Percentiles rank a stretch among this genome's conserved stretches.
phyloP scores from a whole-genome alignment of 1,284 basidiomycete genomes.

The Hypsizygus ulmarius region DNA sequence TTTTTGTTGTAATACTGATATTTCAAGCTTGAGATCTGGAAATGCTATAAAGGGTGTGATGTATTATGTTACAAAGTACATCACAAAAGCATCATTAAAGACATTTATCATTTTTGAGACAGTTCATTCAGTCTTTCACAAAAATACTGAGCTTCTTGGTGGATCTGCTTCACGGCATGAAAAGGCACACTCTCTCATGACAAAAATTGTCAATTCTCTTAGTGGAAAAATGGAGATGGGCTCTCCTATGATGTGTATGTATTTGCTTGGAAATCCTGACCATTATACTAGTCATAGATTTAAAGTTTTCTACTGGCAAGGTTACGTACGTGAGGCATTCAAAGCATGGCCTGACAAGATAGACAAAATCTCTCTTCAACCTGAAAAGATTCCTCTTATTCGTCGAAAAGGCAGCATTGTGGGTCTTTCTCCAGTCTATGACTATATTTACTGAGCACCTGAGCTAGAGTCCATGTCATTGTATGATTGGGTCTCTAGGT shows the following conservation, averaged over 20 bases:
- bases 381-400: slow-evolving; percentile 3
- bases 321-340: slow-evolving; percentile 18
- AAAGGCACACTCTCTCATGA: slow-evolving; percentile 26
- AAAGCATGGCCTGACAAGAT: not conserved
- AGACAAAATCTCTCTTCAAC: not conserved
- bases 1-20: slow-evolving; percentile 35
- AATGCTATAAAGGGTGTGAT: slow-evolving; percentile 35
- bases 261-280: slow-evolving; percentile 29
- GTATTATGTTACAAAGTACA: slow-evolving; percentile 37
- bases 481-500: slow-evolving; percentile 10
- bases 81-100: slow-evolving; percentile 34
- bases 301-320: slow-evolving; percentile 25
- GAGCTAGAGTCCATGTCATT: slow-evolving; percentile 9
- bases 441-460: slow-evolving; percentile 13
- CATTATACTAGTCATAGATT: slow-evolving; percentile 31
- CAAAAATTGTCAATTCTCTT: slow-evolving; percentile 28
- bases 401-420: slow-evolving; percentile 1
- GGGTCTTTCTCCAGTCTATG: slow-evolving; percentile 6
- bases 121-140: slow-evolving; percentile 25
- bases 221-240: slow-evolving; percentile 31
- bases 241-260: slow-evolving; percentile 28
- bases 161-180: slow-evolving; percentile 12
- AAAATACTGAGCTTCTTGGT: slow-evolving; percentile 20
- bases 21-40: slow-evolving; percentile 33
- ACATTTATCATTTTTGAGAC: slow-evolving; percentile 34